Percentiles rank a stretch among this genome's conserved stretches.
These are phyloP conservation scores for Tetracentron sinense DNA, from an alignment of 164 flowering plant species.

Conservation along the genomic window DNA sequence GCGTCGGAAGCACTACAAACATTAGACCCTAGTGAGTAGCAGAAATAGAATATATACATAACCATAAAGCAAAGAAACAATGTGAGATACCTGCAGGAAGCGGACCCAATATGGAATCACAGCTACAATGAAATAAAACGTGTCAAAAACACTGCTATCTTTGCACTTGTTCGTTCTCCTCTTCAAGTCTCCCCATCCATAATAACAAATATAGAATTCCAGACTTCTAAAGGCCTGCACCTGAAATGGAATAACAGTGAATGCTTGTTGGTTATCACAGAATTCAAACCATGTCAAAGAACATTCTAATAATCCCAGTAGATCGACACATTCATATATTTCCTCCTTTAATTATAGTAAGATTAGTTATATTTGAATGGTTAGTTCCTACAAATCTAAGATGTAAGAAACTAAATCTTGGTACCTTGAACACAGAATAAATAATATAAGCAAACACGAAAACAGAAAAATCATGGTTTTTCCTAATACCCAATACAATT, in stretches of 20 bases:
- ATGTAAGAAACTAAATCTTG: no score
- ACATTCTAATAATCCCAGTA: no score
- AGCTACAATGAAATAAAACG: constrained; percentile 39
- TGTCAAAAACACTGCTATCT: constrained; percentile 17
- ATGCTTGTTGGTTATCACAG: not conserved
- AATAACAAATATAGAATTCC: constrained; percentile 44
- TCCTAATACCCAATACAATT: no score
- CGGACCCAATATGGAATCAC: constrained; percentile 38
- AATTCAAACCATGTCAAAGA: not conserved
- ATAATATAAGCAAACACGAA: no score
- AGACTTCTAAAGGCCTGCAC: constrained; percentile 48
- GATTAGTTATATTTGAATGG: no score
- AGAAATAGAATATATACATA: not conserved
- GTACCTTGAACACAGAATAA: no score
- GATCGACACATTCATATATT: not conserved
- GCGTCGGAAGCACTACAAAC: constrained; percentile 39
- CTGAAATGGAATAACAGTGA: constrained; percentile 14
- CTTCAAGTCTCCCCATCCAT: constrained; percentile 49
- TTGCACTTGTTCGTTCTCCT: constrained; percentile 34
- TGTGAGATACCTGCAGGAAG: constrained; percentile 36
- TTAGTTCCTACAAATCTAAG: not conserved
- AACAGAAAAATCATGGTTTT: no score
- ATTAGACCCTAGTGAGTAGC: not conserved
- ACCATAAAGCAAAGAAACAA: not conserved
- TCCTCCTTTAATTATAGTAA: not conserved